phyloP scores from a whole-genome alignment of 139 green algal species.

The Zygnema circumcarinatum region DNA sequence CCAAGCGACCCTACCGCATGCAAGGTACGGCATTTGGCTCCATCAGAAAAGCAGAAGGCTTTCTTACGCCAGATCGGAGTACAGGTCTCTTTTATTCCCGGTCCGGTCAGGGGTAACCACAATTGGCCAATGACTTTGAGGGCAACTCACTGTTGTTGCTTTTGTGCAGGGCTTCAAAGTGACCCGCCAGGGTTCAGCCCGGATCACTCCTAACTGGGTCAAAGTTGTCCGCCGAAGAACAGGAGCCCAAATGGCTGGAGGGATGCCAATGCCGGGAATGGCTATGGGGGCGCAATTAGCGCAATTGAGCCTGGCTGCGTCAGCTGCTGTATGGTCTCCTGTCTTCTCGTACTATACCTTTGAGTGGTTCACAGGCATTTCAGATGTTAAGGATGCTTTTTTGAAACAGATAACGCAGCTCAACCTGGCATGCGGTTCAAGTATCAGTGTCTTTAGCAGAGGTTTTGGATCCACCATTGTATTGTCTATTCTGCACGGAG shows the following conservation, averaged over 20 bases:
- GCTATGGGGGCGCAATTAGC: neutral
- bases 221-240: neutral
- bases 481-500: too few species aligned
- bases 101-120: too few species aligned
- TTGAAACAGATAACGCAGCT: too few species aligned
- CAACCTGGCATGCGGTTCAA: too few species aligned
- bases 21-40: slow-evolving; percentile 6
- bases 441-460: too few species aligned
- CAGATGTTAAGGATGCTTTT: too few species aligned
- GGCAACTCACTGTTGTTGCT: neutral
- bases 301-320: slow-evolving; percentile 26
- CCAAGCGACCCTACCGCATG: neutral
- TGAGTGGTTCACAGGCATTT: too few species aligned
- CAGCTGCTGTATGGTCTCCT: slow-evolving; percentile 18
- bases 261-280: neutral
- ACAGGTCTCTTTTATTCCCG: too few species aligned
- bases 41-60: neutral
- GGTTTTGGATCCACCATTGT: too few species aligned
- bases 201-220: slow-evolving; percentile 12
- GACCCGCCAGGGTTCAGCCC: slow-evolving; percentile 5
- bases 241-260: slow-evolving; percentile 22
- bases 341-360: too few species aligned
- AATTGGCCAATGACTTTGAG: too few species aligned
- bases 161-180: slow-evolving; percentile 26
- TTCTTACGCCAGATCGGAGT: neutral